Base-by-base conservation (phyloP, 75 land plant genomes). In the Pseudotsuga menziesii region DNA sequence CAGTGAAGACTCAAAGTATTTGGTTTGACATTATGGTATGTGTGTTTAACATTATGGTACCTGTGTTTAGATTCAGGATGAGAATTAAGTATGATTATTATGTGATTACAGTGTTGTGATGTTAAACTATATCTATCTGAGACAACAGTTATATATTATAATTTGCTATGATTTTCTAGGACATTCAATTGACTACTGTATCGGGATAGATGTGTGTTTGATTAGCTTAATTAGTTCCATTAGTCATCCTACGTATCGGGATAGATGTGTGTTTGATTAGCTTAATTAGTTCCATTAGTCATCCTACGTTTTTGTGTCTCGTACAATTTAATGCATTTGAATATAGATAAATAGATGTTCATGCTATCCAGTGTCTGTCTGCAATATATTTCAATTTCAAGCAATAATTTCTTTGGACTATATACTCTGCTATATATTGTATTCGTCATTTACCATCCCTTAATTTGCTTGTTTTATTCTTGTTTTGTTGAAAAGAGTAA, bases 81-180 rank as follows among this genome's bases (percentile, higher is more conserved):
- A 1, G 9, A 48, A 48, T 48, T 11, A 48, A 48, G 54, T 61
- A 61, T 23, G n/a, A n/a, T n/a, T n/a, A n/a, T n/a, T n/a, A n/a
- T 61, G 52, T 69, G 39, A 36, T 64, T 16, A 44, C 72, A 41
- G 17, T 39, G 48, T 69, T 7, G 20, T 67, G 17, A 69, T 69
- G 54, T 69, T 69, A 69, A 19, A 41, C 48, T 69, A 67, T 1
- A 48, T 20, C 12, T 1, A 11, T 41, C n/a, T 69, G 72, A 54
- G n/a, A 41, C 52, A 69, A 29, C 20, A 69, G 12, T 48, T 69
- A 69, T 69, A 69, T 67, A 39, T 67, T 39, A 69, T 69, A 41
- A 9, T 69, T 39, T 69, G 54, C 22, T 69, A 39, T 69, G 72
- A 69, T 69, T 41, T n/a, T 20, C 52, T 69, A 64, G 16, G 52